Evolutionary conservation across 2,329 filamentous ascomycete species (phyloP).

Genomic region (Mollisiaceae sp.): DNA sequence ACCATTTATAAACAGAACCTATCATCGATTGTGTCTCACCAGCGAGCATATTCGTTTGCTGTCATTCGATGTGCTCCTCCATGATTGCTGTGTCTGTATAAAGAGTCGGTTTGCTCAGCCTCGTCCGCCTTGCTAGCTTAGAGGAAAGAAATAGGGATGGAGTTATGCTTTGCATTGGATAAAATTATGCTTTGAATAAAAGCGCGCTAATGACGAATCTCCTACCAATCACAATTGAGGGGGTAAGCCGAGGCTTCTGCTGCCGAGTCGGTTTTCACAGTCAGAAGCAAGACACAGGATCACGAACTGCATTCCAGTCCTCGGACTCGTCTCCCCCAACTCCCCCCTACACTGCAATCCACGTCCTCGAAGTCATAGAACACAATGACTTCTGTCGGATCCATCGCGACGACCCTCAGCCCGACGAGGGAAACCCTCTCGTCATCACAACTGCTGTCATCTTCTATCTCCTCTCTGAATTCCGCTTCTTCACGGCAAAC

Average conservation of each 20-base stretch:
- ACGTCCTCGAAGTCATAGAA: slow-evolving; percentile 15
- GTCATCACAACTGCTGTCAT: slow-evolving; percentile 63
- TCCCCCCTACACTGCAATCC: slow-evolving; percentile 19
- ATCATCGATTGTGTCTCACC: not conserved
- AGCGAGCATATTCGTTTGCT: not conserved
- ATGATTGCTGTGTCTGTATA: slow-evolving; percentile 15
- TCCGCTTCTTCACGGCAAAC: slow-evolving; percentile 64
- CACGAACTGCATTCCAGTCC: slow-evolving; percentile 33
- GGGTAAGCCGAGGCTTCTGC: slow-evolving; percentile 26
- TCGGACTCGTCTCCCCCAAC: slow-evolving; percentile 21
- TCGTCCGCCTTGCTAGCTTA: slow-evolving; percentile 20
- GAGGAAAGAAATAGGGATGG: not conserved
- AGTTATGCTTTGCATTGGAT: not conserved
- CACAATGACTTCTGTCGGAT: slow-evolving; percentile 38
- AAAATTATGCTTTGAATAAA: slow-evolving; percentile 12
- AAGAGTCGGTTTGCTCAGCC: slow-evolving; percentile 20
- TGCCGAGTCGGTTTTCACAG: slow-evolving; percentile 16
- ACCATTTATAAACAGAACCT: not conserved
- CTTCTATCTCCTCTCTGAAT: slow-evolving; percentile 73
- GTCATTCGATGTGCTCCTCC: slow-evolving; percentile 17
- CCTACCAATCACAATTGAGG: not conserved
- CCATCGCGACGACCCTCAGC: slow-evolving; percentile 37
- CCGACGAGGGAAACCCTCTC: slow-evolving; percentile 51
- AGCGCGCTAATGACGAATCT: slow-evolving; percentile 7
- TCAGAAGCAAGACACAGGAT: slow-evolving; percentile 17